These are phyloP conservation scores for Calocera cornea DNA, from an alignment of 768 basidiomycete genomes.

Conservation along the genomic window DNA sequence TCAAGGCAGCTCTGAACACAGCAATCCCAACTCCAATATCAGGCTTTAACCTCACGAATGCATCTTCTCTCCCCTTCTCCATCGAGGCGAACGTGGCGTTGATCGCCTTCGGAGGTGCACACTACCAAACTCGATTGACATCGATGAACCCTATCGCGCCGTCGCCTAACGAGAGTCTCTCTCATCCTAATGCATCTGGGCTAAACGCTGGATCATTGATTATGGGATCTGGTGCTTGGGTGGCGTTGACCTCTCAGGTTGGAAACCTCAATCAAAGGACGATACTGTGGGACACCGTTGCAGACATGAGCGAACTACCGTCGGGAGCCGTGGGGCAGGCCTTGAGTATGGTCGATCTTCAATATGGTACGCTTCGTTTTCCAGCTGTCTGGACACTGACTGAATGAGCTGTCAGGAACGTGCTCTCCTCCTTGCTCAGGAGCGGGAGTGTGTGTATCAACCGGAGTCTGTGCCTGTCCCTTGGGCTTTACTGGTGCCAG, in stretches of 20 bases:
- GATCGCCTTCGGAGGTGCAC: constrained; percentile 4
- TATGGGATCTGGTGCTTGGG: constrained; percentile 57
- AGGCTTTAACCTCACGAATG: constrained; percentile 10
- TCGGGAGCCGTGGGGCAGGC: constrained; percentile 29
- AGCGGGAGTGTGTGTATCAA: constrained; percentile 53
- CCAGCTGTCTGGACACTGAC: neutral
- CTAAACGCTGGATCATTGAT: constrained; percentile 48
- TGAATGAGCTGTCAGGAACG: constrained; percentile 23
- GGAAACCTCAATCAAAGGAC: constrained; percentile 37
- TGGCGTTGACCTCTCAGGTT: constrained; percentile 41
- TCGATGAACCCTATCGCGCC: constrained; percentile 13
- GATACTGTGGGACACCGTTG: constrained; percentile 65
- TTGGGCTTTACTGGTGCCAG: constrained; percentile 62
- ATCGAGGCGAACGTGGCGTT: constrained; percentile 11
- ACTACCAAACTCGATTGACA: neutral
- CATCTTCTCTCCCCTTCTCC: constrained; percentile 11
- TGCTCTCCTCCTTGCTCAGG: constrained; percentile 69
- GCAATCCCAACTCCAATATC: neutral
- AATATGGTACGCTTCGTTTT: constrained; percentile 30
- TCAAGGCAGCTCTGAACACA: neutral
- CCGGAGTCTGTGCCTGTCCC: constrained; percentile 58
- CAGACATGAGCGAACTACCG: constrained; percentile 60
- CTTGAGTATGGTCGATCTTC: constrained; percentile 52
- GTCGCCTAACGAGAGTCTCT: constrained; percentile 32
- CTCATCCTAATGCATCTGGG: constrained; percentile 25